Evolutionary conservation across 208 protist genomes (phyloP).

Genomic region (Crithidia thermophila): DNA sequence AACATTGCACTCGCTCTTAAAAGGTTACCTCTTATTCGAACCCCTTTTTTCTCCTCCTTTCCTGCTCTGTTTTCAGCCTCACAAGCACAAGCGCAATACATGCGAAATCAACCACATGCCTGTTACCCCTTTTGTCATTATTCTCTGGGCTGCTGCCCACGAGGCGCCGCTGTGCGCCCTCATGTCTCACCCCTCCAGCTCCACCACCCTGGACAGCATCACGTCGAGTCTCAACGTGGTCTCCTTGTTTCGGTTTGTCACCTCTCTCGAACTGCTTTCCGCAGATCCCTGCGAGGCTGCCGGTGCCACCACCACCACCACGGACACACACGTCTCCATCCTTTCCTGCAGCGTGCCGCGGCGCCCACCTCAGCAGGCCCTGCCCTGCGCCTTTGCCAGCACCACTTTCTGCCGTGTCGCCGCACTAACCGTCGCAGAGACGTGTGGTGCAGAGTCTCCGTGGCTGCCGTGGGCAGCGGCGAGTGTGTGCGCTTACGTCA

Average conservation of each 20-base stretch:
- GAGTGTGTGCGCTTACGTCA: no score
- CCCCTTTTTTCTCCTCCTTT: no score
- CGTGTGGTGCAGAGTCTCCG: no score
- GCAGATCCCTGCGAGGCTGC: neutral
- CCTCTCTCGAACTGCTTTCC: conserved; percentile 12
- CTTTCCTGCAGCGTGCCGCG: neutral
- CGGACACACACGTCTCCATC: neutral
- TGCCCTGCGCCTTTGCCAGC: conserved; percentile 4
- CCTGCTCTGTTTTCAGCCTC: no score
- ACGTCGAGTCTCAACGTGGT: neutral
- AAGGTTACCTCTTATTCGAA: no score
- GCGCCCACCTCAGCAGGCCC: no score
- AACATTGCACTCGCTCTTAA: no score
- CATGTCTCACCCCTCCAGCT: neutral
- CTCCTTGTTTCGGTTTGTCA: conserved; percentile 6
- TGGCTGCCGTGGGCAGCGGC: no score
- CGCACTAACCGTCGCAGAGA: neutral
- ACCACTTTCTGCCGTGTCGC: neutral
- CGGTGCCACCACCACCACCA: neutral
- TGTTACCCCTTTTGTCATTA: neutral
- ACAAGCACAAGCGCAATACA: no score
- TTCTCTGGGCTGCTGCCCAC: conserved; percentile 1
- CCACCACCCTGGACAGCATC: neutral
- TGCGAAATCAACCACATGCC: no score
- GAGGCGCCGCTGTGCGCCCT: conserved; percentile 1